Percentiles rank a stretch among this genome's conserved stretches.
These are phyloP conservation scores for Paraconiothyrium sp. DNA, from an alignment of 2,329 filamentous ascomycete genomes.

Conservation along the genomic window DNA sequence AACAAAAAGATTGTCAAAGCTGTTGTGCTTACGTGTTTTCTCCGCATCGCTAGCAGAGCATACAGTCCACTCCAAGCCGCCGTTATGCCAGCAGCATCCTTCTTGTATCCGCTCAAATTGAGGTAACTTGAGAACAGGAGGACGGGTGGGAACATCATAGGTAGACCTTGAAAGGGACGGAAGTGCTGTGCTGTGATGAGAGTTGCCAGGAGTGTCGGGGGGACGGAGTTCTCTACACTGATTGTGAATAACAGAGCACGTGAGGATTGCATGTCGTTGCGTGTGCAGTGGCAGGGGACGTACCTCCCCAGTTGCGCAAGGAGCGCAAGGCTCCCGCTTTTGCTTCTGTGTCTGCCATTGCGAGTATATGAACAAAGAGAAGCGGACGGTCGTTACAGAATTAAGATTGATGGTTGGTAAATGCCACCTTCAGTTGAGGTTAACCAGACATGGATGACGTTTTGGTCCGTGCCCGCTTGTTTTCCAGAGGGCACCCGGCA, in stretches of 20 bases:
- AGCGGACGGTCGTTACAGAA: background rate
- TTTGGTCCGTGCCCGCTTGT: slow-evolving; percentile 32
- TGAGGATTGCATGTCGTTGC: slow-evolving; percentile 18
- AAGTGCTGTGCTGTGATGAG: slow-evolving; percentile 72
- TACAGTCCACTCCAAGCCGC: slow-evolving; percentile 73
- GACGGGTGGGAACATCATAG: slow-evolving; percentile 73
- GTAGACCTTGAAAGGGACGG: slow-evolving; percentile 71
- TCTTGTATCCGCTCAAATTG: slow-evolving; percentile 69
- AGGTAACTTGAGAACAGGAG: slow-evolving; percentile 73
- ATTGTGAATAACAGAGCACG: slow-evolving; percentile 28
- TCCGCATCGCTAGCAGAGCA: slow-evolving; percentile 67
- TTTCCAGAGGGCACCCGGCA: slow-evolving; percentile 22
- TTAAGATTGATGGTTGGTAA: background rate
- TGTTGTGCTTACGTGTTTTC: slow-evolving; percentile 56
- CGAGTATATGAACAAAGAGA: slow-evolving; percentile 12
- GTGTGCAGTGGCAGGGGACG: slow-evolving; percentile 31
- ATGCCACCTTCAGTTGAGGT: slow-evolving; percentile 11
- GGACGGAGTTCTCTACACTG: slow-evolving; percentile 67
- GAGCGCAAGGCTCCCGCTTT: slow-evolving; percentile 55
- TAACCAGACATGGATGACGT: slow-evolving; percentile 19
- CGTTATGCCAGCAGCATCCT: slow-evolving; percentile 70
- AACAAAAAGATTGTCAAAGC: background rate
- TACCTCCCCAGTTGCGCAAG: slow-evolving; percentile 63
- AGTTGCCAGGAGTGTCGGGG: slow-evolving; percentile 71
- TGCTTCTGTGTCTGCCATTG: slow-evolving; percentile 52